Evolutionary conservation across 208 protist species (phyloP), one percentile per base, ranked within the genome.

Genomic region (Acanthamoeba culbertsoni): DNA sequence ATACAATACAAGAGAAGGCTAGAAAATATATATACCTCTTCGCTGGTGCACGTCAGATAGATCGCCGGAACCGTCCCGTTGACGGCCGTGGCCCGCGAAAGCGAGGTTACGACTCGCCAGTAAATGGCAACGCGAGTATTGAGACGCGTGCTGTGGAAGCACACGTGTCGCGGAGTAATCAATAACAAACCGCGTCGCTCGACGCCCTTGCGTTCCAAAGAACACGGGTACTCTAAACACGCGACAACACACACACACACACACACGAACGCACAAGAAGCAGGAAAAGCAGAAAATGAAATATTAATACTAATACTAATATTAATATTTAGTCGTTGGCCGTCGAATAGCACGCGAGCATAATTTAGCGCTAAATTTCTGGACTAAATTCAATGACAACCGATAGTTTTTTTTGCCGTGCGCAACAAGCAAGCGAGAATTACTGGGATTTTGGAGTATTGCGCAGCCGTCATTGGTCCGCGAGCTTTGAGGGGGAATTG

Each of bases 111-210:
- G 37, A 62, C 84, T 33, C 53, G 53, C 84, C 84, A 91, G 26
- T 55, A 91, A 18, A 91, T 91, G 37, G 84, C 84, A n/a, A 91
- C 84, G 8, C 45, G 40, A 33, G 84, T 91, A 31, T 91, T 91
- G 48, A 55, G 59, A 12, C 45, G 48, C 7, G 43, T 37, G 16
- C 84, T 59, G 37, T 91, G 84, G 28, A 91, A 91, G 53, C 84
- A 91, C 20, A 91, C 43, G 33, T 91, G 84, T 23, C 82, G 45
- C 35, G 82, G 82, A n/a, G 43, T 91, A 16, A 91, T 55, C 51
- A 59, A 16, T 1, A 91, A 20, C 5, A 91, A 33, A 3, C 40
- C 43, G 16, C 45, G 48, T 45, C 84, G 43, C 53, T 91, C 45
- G 59, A 91, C 40, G 0, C 84, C 84, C 43, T 91, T 91, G 0